Base-by-base conservation (phyloP, 2,329 filamentous ascomycete species). In the Fusarium nanum region DNA sequence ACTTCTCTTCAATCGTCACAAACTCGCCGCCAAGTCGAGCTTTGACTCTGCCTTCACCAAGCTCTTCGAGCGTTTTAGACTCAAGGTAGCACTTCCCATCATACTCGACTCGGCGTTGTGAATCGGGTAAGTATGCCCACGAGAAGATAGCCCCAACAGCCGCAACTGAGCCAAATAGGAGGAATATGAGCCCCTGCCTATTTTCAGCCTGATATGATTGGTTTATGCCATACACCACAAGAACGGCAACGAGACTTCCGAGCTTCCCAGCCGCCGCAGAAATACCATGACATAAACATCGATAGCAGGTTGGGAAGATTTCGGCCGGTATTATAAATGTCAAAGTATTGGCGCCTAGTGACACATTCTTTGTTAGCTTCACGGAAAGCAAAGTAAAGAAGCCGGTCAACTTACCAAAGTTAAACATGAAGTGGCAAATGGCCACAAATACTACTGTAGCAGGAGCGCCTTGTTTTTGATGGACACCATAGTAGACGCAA, bases 281-380 rank as follows among this genome's bases (percentile, higher is more conserved):
- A 55, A 90, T 87, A 25, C 87, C 88, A 72, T 89, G 87, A 62
- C 87, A 89, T 1, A 88, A 88, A 53, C 85, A 88, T 42, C 89
- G 85, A 71, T 89, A 90, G 67, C 85, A 84, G 3, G 88, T 91
- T 0, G 88, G 88, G 74, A 91, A 91, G 44, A 89, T 85, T 74
- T 91, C 88, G 44, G 87, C 88, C 2, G 89, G 88, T 18, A 91
- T 85, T 56, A 90, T 86, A 72, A 91, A 90, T 0, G 88, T 90
- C 13, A 89, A 83, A 1, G 86, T 87, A 71, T 90, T 90, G 44
- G 87, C 87, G 13, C 88, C 85, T 84, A 14, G 14, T 27, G 20
- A 12, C 14, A 53, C 37, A 53, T 57, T 46, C 22, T 12, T 32
- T 37, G 23, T 28, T 12, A 55, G 30, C 22, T 25, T 16, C 7